These are phyloP conservation scores for Dunaliella primolecta DNA, from an alignment of 139 green algal genomes.

Conservation along the genomic window DNA sequence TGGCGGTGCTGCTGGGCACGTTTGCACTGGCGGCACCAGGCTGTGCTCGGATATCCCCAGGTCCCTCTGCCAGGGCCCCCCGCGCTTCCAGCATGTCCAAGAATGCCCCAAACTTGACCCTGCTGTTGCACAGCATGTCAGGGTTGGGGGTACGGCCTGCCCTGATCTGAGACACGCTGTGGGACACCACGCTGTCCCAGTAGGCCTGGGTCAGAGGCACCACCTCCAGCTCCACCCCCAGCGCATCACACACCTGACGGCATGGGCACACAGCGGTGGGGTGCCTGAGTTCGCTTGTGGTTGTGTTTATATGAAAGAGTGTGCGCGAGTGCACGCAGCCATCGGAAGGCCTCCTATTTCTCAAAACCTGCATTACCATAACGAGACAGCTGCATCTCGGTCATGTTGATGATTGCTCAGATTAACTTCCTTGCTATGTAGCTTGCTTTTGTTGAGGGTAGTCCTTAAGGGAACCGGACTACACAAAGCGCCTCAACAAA, in stretches of 20 bases:
- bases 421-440: too few relatives aligned
- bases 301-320: neutral
- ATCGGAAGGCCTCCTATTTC: too few relatives aligned
- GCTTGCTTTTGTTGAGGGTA: too few relatives aligned
- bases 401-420: too few relatives aligned
- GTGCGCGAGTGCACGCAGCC: neutral
- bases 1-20: neutral
- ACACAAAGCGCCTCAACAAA: too few relatives aligned
- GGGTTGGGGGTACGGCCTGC: constrained; percentile 94
- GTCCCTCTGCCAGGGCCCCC: neutral
- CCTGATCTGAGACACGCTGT: constrained; percentile 81
- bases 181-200: constrained; percentile 86
- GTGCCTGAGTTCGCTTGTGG: neutral
- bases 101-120: constrained; percentile 71
- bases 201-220: constrained; percentile 62
- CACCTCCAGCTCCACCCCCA: constrained; percentile 67
- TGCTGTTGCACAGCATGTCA: constrained; percentile 96
- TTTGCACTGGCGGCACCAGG: neutral
- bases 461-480: too few relatives aligned
- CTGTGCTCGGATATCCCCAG: too few relatives aligned
- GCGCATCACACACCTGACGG: constrained; percentile 68
- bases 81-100: constrained; percentile 70
- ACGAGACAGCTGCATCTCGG: too few relatives aligned
- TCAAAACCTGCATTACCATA: too few relatives aligned
- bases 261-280: too few relatives aligned